Evolutionary conservation across 768 basidiomycete species (phyloP), one percentile per base, ranked within the genome.

Genomic region (Lactarius sp.): DNA sequence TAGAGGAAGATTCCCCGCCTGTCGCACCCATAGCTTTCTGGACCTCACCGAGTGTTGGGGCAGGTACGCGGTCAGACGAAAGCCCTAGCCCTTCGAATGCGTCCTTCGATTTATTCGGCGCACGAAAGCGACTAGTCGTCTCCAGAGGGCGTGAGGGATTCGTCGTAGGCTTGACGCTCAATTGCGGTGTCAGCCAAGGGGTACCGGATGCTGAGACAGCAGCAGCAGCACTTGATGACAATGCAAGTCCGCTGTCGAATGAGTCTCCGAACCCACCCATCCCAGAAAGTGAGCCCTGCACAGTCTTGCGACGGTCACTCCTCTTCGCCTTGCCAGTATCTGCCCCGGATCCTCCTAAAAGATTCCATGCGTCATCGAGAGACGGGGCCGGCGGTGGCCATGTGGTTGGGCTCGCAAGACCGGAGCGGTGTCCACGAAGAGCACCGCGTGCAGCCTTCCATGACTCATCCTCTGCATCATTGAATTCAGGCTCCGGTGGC

Each of bases 61-160:
- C 77, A 3, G 82, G 77, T 56, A 77, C 78, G 27, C 76, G 77
- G 33, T 74, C 69, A n/a, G 79, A 73, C 34, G 74, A 72, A 22
- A 88, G 71, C 8, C 84, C 89, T 52, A 93, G 75, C 12, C 87
- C 90, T 41, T 89, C 88, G 66, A 93, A 93, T 5, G 91, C 92
- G 70, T 93, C 91, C 67, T 81, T 87, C 20, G 78, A 52, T 18
- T 59, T 68, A 62, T 50, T 67, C 36, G 61, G 67, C 46, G 52
- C 58, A 31, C 51, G 49, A 44, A 53, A 52, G 53, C 54, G 61
- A 36, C 57, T 58, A 16, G 36, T 41, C n/a, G 61, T 54, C 50
- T 65, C 66, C 52, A 16, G 39, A 46, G 61, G 27, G 4, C 59
- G 63, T 7, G 36, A 51, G 14, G 63, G 33, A 49, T 52, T 52